Conservation (phyloP, 805 yeast species). For the Candida andamanensis region DNA sequence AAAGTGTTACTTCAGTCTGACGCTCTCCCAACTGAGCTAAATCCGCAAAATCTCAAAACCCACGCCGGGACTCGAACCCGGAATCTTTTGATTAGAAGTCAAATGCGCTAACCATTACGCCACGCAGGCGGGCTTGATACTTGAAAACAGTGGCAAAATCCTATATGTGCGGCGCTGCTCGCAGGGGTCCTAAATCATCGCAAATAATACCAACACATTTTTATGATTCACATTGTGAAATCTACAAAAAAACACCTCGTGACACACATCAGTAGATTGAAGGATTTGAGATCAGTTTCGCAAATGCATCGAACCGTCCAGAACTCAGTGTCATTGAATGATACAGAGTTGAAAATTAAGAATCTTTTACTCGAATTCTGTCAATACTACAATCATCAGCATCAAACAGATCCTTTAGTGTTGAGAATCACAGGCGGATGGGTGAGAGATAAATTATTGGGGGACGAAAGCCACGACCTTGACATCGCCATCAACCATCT, state of each 20-base stretch:
- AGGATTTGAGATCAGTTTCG: too few species aligned
- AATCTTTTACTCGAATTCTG: slow-evolving; percentile 38
- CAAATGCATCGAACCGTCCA: slow-evolving; percentile 6
- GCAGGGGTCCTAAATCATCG: too few species aligned
- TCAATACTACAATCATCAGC: slow-evolving; percentile 25
- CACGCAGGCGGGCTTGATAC: slow-evolving; percentile 41
- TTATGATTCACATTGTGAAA: too few species aligned
- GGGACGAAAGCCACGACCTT: slow-evolving; percentile 74
- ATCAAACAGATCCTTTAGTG: slow-evolving; percentile 29
- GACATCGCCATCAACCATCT: slow-evolving; percentile 85
- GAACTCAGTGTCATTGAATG: slow-evolving; percentile 28
- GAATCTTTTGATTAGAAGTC: slow-evolving; percentile 64
- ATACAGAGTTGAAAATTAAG: slow-evolving; percentile 39
- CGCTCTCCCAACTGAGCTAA: slow-evolving; percentile 36
- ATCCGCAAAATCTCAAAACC: slow-evolving; percentile 29
- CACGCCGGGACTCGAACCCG: slow-evolving; percentile 59
- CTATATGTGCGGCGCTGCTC: too few species aligned
- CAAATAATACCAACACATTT: too few species aligned
- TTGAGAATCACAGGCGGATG: slow-evolving; percentile 94
- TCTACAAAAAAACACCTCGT: too few species aligned
- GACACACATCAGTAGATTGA: too few species aligned
- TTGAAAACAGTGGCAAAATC: too few species aligned
- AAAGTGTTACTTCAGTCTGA: slow-evolving; percentile 30
- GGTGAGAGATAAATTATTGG: slow-evolving; percentile 92
- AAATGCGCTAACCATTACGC: slow-evolving; percentile 68